phyloP scores from a whole-genome alignment of 805 yeast species.

The Teunomyces cretensis region DNA sequence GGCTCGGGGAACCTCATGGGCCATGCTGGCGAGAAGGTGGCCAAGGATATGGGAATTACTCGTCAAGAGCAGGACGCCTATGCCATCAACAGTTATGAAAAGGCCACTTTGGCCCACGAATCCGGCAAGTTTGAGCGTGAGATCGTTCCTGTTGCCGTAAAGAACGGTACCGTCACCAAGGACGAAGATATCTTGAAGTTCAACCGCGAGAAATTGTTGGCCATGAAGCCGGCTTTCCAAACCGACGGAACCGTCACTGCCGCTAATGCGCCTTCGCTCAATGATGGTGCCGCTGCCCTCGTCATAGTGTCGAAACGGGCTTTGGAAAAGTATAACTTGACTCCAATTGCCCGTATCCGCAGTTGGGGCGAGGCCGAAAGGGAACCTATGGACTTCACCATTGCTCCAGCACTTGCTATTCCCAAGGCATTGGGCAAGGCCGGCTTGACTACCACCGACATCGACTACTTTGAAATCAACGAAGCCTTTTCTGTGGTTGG shows the following conservation, averaged over 20 bases:
- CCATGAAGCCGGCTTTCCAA: slow-evolving; percentile 93
- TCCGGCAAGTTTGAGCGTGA: slow-evolving; percentile 80
- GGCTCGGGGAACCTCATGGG: slow-evolving; percentile 92
- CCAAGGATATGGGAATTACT: slow-evolving; percentile 71
- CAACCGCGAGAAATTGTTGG: slow-evolving; percentile 69
- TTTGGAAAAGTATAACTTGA: slow-evolving; percentile 80
- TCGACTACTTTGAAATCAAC: slow-evolving; percentile 92
- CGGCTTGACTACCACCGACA: slow-evolving; percentile 56
- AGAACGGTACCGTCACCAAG: slow-evolving; percentile 61
- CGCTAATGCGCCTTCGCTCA: slow-evolving; percentile 92
- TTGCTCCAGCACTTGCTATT: slow-evolving; percentile 91
- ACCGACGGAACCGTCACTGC: slow-evolving; percentile 97
- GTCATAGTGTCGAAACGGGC: slow-evolving; percentile 81
- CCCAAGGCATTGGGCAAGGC: slow-evolving; percentile 95
- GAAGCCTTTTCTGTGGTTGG: slow-evolving; percentile 99
- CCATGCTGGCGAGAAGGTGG: slow-evolving; percentile 95
- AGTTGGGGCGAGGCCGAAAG: slow-evolving; percentile 99
- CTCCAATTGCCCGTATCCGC: slow-evolving; percentile 81
- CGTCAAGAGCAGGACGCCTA: slow-evolving; percentile 88
- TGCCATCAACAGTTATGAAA: slow-evolving; percentile 81
- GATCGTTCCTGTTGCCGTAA: slow-evolving; percentile 82
- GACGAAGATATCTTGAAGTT: slow-evolving; percentile 87
- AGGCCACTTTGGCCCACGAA: slow-evolving; percentile 77
- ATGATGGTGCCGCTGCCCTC: slow-evolving; percentile 97
- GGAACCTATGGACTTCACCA: slow-evolving; percentile 90